phyloP scores from a whole-genome alignment of 2,329 filamentous ascomycete species.

The Paradendryphiella salina region DNA sequence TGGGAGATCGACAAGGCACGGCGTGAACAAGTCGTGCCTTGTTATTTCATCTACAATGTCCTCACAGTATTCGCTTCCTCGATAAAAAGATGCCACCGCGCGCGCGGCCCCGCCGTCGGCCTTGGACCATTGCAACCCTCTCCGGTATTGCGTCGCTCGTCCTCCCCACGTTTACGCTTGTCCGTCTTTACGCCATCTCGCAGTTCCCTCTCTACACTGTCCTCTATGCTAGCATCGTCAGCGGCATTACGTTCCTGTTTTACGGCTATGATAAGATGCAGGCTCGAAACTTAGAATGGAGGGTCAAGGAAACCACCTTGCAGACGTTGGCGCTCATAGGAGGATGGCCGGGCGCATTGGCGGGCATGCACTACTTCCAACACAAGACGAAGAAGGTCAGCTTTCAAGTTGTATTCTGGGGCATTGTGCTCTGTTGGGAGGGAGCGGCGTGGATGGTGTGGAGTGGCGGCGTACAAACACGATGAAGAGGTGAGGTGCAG shows the following conservation, averaged over 20 bases:
- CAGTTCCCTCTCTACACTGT: slow-evolving; percentile 19
- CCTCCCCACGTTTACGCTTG: slow-evolving; percentile 59
- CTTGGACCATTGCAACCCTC: slow-evolving; percentile 32
- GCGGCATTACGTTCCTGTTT: slow-evolving; percentile 33
- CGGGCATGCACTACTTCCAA: slow-evolving; percentile 44
- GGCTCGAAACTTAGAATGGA: slow-evolving; percentile 37
- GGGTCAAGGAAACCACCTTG: slow-evolving; percentile 38
- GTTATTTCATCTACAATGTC: not conserved
- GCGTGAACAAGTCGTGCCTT: not conserved
- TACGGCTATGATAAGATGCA: slow-evolving; percentile 46
- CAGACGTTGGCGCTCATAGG: slow-evolving; percentile 36
- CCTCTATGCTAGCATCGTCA: slow-evolving; percentile 26
- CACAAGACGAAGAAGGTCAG: slow-evolving; percentile 42
- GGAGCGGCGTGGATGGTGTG: slow-evolving; percentile 29
- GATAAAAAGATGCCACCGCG: slow-evolving; percentile 14
- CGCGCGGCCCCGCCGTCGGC: slow-evolving; percentile 25
- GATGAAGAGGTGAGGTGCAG: slow-evolving; percentile 1
- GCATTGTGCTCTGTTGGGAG: slow-evolving; percentile 37
- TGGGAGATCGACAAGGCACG: too few relatives aligned
- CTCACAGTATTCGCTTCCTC: too few relatives aligned
- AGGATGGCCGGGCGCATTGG: slow-evolving; percentile 42
- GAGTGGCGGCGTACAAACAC: slow-evolving; percentile 13
- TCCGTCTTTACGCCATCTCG: slow-evolving; percentile 37
- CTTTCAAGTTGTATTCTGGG: slow-evolving; percentile 40
- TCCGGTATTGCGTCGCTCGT: slow-evolving; percentile 48